These are phyloP conservation scores for Scutellaria galericulata DNA, from an alignment of 257 asterid genomes.

Conservation along the genomic window DNA sequence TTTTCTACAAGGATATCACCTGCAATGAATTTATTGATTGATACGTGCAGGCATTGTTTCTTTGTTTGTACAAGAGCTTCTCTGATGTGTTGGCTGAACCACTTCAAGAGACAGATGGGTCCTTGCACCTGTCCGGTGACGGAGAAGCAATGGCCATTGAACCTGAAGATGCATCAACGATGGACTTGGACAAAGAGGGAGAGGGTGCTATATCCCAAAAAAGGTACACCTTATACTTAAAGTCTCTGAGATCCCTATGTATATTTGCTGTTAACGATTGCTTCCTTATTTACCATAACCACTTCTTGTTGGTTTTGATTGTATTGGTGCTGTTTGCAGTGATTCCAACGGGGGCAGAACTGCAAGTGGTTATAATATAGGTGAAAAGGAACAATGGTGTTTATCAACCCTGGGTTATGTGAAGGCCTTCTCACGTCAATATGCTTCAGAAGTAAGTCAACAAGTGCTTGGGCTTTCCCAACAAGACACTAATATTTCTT, in stretches of 20 bases:
- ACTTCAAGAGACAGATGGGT: slow-evolving; percentile 75
- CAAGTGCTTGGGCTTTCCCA: slow-evolving; percentile 26
- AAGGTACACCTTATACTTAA: slow-evolving; percentile 52
- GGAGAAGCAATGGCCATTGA: slow-evolving; percentile 86
- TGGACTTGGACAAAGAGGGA: slow-evolving; percentile 76
- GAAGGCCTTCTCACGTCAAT: slow-evolving; percentile 91
- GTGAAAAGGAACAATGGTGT: slow-evolving; percentile 96
- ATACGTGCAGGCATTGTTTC: slow-evolving; percentile 66
- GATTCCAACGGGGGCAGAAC: slow-evolving; percentile 54
- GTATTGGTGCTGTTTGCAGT: slow-evolving; percentile 44
- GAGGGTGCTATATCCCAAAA: slow-evolving; percentile 59
- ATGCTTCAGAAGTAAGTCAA: slow-evolving; percentile 81
- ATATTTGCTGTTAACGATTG: slow-evolving; percentile 3
- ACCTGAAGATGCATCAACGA: slow-evolving; percentile 64
- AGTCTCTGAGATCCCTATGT: background rate
- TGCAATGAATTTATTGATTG: slow-evolving; percentile 30
- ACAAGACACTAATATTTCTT: background rate
- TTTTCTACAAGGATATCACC: background rate
- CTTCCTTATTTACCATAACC: slow-evolving; percentile 5
- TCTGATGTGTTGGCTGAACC: slow-evolving; percentile 70
- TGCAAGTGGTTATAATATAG: slow-evolving; percentile 60
- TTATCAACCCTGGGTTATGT: slow-evolving; percentile 88
- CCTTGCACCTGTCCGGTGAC: slow-evolving; percentile 50
- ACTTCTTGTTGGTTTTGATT: slow-evolving; percentile 30
- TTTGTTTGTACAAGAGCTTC: slow-evolving; percentile 77